Evolutionary conservation across 2,329 filamentous ascomycete species (phyloP).

Genomic region (Thelonectria olida): DNA sequence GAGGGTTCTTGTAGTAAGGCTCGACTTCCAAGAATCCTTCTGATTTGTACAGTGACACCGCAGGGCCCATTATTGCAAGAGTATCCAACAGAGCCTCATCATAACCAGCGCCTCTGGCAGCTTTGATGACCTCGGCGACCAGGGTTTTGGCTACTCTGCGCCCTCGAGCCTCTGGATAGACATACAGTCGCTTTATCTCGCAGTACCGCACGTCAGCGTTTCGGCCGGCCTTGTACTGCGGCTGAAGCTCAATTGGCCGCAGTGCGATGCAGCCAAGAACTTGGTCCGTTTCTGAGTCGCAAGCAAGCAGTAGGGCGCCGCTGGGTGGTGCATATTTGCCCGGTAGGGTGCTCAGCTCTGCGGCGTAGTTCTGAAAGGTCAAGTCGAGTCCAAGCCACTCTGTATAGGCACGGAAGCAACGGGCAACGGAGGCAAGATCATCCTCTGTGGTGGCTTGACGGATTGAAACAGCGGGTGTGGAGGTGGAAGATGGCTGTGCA

Average conservation of each 20-base stretch:
- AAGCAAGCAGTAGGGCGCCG: slow-evolving; percentile 37
- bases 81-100: slow-evolving; percentile 38
- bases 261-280: slow-evolving; percentile 40
- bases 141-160: slow-evolving; percentile 33
- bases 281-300: slow-evolving; percentile 24
- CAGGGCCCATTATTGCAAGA: slow-evolving; percentile 34
- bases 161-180: slow-evolving; percentile 40
- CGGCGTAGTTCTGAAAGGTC: slow-evolving; percentile 38
- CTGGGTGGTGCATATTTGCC: slow-evolving; percentile 39
- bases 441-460: slow-evolving; percentile 29
- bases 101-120: slow-evolving; percentile 29
- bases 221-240: slow-evolving; percentile 12
- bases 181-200: slow-evolving; percentile 41
- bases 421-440: slow-evolving; percentile 29
- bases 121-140: slow-evolving; percentile 26
- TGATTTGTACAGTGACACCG: slow-evolving; percentile 36
- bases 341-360: slow-evolving; percentile 35
- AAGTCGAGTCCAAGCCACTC: slow-evolving; percentile 40
- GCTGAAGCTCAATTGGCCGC: slow-evolving; percentile 29
- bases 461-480: slow-evolving; percentile 16
- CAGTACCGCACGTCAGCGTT: slow-evolving; percentile 24
- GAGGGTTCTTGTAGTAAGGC: slow-evolving; percentile 35
- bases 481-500: not conserved
- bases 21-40: slow-evolving; percentile 33
- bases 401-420: slow-evolving; percentile 38